Conservation (phyloP, 2,329 filamentous ascomycete species). For the Trichoderma breve region DNA sequence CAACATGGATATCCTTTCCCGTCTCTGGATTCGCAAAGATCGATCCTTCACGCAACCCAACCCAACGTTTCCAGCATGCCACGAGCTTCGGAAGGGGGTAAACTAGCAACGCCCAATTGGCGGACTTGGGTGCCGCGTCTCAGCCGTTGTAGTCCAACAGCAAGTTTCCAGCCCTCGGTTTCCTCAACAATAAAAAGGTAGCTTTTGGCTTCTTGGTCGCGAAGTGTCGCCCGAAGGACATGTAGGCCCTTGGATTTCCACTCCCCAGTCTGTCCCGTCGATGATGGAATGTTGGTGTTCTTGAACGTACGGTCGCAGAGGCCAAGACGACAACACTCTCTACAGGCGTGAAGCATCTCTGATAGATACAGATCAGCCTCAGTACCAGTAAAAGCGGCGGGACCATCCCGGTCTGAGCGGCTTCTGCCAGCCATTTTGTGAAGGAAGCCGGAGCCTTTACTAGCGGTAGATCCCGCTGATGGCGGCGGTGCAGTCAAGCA, state of each 20-base stretch:
- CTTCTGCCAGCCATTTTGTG: slow-evolving; percentile 49
- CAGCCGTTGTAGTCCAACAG: slow-evolving; percentile 59
- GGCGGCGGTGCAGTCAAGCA: slow-evolving; percentile 49
- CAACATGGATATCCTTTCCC: not conserved
- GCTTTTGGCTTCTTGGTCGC: slow-evolving; percentile 65
- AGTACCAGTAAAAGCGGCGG: slow-evolving; percentile 56
- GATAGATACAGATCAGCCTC: slow-evolving; percentile 65
- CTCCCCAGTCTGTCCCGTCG: slow-evolving; percentile 49
- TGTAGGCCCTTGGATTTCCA: slow-evolving; percentile 58
- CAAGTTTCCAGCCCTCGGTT: slow-evolving; percentile 67
- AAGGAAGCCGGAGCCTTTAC: slow-evolving; percentile 43
- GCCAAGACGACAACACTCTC: slow-evolving; percentile 59
- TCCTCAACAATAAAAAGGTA: slow-evolving; percentile 64
- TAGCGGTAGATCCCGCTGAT: slow-evolving; percentile 40
- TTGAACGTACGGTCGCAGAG: slow-evolving; percentile 46
- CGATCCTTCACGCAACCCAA: slow-evolving; percentile 39
- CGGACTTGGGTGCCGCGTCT: slow-evolving; percentile 59
- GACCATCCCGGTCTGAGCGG: slow-evolving; percentile 48
- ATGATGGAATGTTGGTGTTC: slow-evolving; percentile 42
- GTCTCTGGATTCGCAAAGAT: not conserved
- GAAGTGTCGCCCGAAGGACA: slow-evolving; percentile 60
- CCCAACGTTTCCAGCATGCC: slow-evolving; percentile 58
- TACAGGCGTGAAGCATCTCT: slow-evolving; percentile 63
- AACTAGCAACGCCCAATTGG: slow-evolving; percentile 56
- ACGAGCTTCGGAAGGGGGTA: slow-evolving; percentile 54